Conservation (phyloP, 73 alveolate species). For the Paramecium tetraurelia region DNA sequence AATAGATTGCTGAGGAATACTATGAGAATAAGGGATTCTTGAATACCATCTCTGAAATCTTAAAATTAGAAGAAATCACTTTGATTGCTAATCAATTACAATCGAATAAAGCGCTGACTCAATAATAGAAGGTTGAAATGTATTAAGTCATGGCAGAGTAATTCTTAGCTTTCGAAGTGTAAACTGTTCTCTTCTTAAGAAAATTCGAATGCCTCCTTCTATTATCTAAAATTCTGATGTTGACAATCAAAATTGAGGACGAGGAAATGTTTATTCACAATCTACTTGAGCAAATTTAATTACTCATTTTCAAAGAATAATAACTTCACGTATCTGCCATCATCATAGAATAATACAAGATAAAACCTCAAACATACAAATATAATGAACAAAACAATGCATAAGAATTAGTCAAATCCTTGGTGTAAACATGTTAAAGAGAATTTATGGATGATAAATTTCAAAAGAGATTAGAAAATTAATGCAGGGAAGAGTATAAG, state of each 20-base stretch:
- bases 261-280: not conserved
- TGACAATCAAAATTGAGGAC: not conserved
- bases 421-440: not conserved
- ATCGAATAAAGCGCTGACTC: not conserved
- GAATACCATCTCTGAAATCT: not conserved
- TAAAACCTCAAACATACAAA: not conserved
- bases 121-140: not conserved
- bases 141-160: not conserved
- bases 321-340: not conserved
- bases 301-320: not conserved
- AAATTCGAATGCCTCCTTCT: not conserved
- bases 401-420: not conserved
- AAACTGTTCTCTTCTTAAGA: not conserved
- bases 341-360: not conserved
- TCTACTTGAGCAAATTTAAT: not conserved
- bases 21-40: not conserved
- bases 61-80: not conserved
- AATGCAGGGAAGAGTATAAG: not conserved
- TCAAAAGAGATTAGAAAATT: not conserved
- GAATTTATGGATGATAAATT: not conserved
- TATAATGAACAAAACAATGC: not conserved
- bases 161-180: not conserved
- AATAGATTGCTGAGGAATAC: not conserved
- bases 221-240: not conserved
- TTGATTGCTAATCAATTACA: not conserved